These are phyloP conservation scores for Hirsutella thompsonii DNA, from an alignment of 2,329 filamentous ascomycete genomes.

Conservation along the genomic window DNA sequence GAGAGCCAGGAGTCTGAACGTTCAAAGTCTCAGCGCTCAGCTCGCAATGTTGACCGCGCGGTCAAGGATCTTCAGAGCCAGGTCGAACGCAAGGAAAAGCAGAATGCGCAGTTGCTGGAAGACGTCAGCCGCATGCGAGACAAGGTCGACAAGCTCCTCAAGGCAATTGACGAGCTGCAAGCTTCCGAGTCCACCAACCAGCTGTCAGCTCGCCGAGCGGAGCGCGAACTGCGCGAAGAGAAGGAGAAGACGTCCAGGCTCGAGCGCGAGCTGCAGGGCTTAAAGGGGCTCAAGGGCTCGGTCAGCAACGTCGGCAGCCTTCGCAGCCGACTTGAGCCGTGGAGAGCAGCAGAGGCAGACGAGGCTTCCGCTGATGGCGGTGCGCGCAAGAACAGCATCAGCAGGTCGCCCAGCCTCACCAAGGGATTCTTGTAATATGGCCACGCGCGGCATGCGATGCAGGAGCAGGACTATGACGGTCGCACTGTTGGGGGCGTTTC, in stretches of 20 bases:
- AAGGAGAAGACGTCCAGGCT: slow-evolving; percentile 66
- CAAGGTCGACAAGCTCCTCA: slow-evolving; percentile 78
- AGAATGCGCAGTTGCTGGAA: slow-evolving; percentile 66
- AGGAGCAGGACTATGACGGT: background rate
- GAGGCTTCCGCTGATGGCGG: slow-evolving; percentile 39
- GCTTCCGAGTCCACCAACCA: slow-evolving; percentile 72
- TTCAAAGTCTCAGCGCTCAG: slow-evolving; percentile 70
- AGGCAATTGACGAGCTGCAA: slow-evolving; percentile 89
- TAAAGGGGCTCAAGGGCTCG: slow-evolving; percentile 56
- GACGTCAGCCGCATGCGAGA: slow-evolving; percentile 79
- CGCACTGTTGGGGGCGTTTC: background rate
- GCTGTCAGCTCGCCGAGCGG: slow-evolving; percentile 69
- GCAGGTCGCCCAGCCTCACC: slow-evolving; percentile 52
- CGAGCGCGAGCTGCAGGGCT: slow-evolving; percentile 79
- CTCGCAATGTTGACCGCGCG: slow-evolving; percentile 84
- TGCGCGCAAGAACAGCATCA: slow-evolving; percentile 53
- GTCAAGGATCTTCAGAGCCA: slow-evolving; percentile 89
- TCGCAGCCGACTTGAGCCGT: slow-evolving; percentile 20
- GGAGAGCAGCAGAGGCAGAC: slow-evolving; percentile 25
- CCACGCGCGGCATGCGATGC: background rate
- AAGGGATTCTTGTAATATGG: slow-evolving; percentile 59
- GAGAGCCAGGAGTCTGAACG: slow-evolving; percentile 72
- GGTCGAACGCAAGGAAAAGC: slow-evolving; percentile 86
- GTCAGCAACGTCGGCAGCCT: slow-evolving; percentile 33
- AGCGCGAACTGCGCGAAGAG: slow-evolving; percentile 83